Conservation (phyloP, 2,329 filamentous ascomycete species). For the Anthostomella pinea region DNA sequence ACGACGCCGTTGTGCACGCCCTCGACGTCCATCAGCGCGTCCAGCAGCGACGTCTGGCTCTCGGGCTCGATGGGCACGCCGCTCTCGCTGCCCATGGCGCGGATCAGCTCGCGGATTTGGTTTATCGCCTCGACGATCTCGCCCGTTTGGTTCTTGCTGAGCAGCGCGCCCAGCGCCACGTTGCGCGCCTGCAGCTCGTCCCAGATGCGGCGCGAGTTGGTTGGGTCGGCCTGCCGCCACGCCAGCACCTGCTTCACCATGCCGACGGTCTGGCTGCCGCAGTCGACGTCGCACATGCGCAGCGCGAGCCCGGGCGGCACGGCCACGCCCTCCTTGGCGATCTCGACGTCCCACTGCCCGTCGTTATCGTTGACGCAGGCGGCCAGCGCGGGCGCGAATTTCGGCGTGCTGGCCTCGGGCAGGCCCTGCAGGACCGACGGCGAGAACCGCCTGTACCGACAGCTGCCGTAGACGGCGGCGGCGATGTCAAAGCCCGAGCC, state of each 20-base stretch:
- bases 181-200: conserved; percentile 70
- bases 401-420: conserved; percentile 62
- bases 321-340: conserved; percentile 65
- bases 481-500: conserved; percentile 96
- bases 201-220: conserved; percentile 71
- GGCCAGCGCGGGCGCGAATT: conserved; percentile 66
- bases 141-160: conserved; percentile 45
- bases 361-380: conserved; percentile 61
- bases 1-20: conserved; percentile 91
- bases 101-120: conserved; percentile 59
- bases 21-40: conserved; percentile 66
- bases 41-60: conserved; percentile 79
- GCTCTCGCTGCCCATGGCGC: conserved; percentile 71
- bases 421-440: conserved; percentile 67
- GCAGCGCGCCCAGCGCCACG: conserved; percentile 62
- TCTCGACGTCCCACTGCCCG: conserved; percentile 75
- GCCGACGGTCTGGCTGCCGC: conserved; percentile 85
- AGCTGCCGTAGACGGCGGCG: conserved; percentile 87
- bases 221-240: conserved; percentile 68
- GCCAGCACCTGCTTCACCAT: conserved; percentile 92
- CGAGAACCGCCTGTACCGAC: conserved; percentile 88
- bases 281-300: conserved; percentile 94
- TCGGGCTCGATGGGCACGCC: conserved; percentile 85
- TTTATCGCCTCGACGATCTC: conserved; percentile 47
- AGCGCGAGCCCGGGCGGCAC: conserved; percentile 73